Conservation (phyloP, 208 protist genomes). For the Leptomonas seymouri region DNA sequence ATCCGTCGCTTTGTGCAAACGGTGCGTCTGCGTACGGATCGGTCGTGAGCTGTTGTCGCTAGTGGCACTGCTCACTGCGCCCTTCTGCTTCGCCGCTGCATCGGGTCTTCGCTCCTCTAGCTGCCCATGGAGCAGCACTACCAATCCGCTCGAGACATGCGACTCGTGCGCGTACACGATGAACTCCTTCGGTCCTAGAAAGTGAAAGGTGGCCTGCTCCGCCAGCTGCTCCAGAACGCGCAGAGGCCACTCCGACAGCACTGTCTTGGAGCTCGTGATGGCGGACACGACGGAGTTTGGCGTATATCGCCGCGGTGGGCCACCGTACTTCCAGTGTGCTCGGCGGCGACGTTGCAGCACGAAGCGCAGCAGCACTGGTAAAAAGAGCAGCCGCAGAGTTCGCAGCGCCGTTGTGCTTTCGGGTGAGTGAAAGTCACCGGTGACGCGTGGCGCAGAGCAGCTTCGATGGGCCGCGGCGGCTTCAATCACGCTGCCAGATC, state of each 20-base stretch:
- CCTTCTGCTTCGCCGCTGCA: conserved; percentile 4
- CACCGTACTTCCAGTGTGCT: conserved; percentile 37
- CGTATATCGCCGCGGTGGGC: conserved; percentile 66
- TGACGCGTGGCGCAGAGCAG: conserved; percentile 13
- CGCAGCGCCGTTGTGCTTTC: conserved; percentile 49
- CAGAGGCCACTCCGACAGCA: conserved; percentile 65
- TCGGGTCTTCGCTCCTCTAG: conserved; percentile 50
- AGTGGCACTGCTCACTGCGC: not conserved
- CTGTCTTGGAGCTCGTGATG: conserved; percentile 53
- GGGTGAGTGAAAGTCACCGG: conserved; percentile 44
- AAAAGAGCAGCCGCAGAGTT: conserved; percentile 50
- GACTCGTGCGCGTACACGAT: conserved; percentile 83
- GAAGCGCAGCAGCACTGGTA: conserved; percentile 55
- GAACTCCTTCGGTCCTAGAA: conserved; percentile 53
- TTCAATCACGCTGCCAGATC: conserved; percentile 43
- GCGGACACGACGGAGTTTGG: conserved; percentile 65
- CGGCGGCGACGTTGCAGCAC: conserved; percentile 48
- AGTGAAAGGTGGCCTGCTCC: conserved; percentile 54
- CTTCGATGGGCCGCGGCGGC: conserved; percentile 31
- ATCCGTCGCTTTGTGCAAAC: conserved; percentile 47
- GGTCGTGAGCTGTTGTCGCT: conserved; percentile 29
- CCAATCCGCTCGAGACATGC: conserved; percentile 74
- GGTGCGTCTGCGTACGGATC: conserved; percentile 37
- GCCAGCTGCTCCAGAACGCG: conserved; percentile 60
- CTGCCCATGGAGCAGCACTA: conserved; percentile 82